Evolutionary conservation across 768 basidiomycete genomes (phyloP).

Genomic region (Coprinopsis strossmayeri): DNA sequence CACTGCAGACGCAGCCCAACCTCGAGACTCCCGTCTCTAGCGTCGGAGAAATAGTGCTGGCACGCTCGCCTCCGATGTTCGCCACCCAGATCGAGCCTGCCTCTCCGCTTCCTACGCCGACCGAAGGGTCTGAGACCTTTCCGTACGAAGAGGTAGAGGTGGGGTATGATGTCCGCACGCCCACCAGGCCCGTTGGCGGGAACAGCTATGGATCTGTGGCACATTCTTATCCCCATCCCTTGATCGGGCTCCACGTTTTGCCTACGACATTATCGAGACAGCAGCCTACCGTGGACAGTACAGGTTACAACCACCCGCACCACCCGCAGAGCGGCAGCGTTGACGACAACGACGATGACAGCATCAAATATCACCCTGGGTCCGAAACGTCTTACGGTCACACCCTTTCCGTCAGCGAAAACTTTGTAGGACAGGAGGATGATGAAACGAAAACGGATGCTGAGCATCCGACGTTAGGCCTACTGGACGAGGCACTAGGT

Average conservation of each 20-base stretch:
- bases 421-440: neutral
- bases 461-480: constrained; percentile 62
- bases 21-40: neutral
- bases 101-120: constrained; percentile 9
- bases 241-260: constrained; percentile 16
- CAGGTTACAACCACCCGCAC: neutral
- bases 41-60: too few relatives aligned
- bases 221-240: constrained; percentile 15
- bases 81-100: constrained; percentile 6
- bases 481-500: constrained; percentile 65
- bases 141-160: neutral
- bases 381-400: neutral
- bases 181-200: neutral
- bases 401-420: neutral
- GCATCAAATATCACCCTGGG: neutral
- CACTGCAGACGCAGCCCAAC: neutral
- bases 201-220: neutral
- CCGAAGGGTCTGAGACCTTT: constrained; percentile 5
- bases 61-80: neutral
- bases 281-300: neutral
- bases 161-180: neutral
- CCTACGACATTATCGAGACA: constrained; percentile 13
- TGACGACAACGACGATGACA: neutral
- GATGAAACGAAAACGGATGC: constrained; percentile 11
- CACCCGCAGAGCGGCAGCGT: neutral